Evolutionary conservation across 306 rosid species (phyloP), one percentile per base, ranked within the genome.

Genomic region (Dryas alaskensis): DNA sequence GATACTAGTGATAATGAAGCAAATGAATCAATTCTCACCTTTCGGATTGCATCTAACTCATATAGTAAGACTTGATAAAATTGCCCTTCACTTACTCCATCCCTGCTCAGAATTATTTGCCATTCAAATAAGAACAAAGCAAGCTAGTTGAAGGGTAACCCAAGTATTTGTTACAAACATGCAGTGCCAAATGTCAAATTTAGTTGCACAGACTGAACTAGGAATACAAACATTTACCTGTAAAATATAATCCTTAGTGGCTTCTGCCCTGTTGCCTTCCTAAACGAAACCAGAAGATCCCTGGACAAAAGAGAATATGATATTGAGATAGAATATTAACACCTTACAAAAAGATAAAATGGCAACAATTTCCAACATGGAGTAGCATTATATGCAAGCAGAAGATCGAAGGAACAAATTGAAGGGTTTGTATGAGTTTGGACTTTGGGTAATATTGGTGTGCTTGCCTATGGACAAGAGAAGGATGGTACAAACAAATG

Each of bases 231-330:
- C 73, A 69, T 72, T 60, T 8, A 90, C 98, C 98, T 90, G 88
- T 92, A 92, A 83, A 92, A 92, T 85, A 92, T 92, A 54, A 92
- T 92, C 83, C 96, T 81, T 40, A 85, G 77, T 1, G 98, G 98
- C 86, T 92, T 92, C 86, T 92, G 98, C 66, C 98, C 98, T 3
- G 98, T 92, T 49, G 98, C 98, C 78, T 88, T 92, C 81, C 98
- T 84, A 68, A 92, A 93, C 31, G 98, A 91, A 78, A 93, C 77
- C 63, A 93, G 82, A 77, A 93, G 92, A 86, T 93, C 98, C 81
- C 98, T 93, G 88, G 78, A 74, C 25, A 53, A 73, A 76, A 44
- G 17, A 69, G 50, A 68, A 40, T 37, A 60, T 10, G 51, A 70
- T 4, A 40, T 47, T 60, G 27, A 47, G 73, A 31, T 31, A 27